Conservation (phyloP, 768 basidiomycete genomes). For the Imleria badia region DNA sequence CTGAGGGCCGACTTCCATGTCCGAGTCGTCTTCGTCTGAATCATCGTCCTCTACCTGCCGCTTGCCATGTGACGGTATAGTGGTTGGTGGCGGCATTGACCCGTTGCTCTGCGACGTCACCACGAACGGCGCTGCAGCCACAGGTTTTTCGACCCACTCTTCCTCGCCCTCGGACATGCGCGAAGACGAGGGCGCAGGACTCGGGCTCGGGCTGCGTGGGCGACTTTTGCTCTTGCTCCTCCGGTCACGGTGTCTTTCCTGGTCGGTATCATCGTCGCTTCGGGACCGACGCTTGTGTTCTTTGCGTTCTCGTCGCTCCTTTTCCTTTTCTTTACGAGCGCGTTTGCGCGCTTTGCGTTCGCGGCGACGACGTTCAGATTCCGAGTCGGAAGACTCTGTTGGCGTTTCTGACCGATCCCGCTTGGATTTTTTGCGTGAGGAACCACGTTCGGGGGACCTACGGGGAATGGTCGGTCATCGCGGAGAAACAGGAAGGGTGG, state of each 20-base stretch:
- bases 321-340: slow-evolving; percentile 47
- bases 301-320: slow-evolving; percentile 40
- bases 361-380: slow-evolving; percentile 56
- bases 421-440: slow-evolving; percentile 57
- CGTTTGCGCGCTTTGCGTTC: slow-evolving; percentile 64
- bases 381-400: slow-evolving; percentile 47
- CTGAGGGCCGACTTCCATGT: slow-evolving; percentile 78
- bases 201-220: slow-evolving; percentile 34
- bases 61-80: slow-evolving; percentile 15
- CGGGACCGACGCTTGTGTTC: slow-evolving; percentile 37
- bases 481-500: not conserved
- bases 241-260: slow-evolving; percentile 29
- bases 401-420: slow-evolving; percentile 49
- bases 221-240: slow-evolving; percentile 34
- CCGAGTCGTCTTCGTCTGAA: slow-evolving; percentile 44
- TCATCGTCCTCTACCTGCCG: slow-evolving; percentile 29
- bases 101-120: slow-evolving; percentile 19
- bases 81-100: slow-evolving; percentile 25
- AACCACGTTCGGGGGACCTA: slow-evolving; percentile 57
- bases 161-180: slow-evolving; percentile 45
- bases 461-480: not conserved
- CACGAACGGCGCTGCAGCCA: slow-evolving; percentile 29
- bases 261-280: slow-evolving; percentile 35
- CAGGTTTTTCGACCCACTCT: slow-evolving; percentile 69
- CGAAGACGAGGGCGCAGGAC: slow-evolving; percentile 31